Evolutionary conservation across 805 yeast genomes (phyloP), one percentile per base, ranked within the genome.

Genomic region (Hanseniaspora occidentalis): DNA sequence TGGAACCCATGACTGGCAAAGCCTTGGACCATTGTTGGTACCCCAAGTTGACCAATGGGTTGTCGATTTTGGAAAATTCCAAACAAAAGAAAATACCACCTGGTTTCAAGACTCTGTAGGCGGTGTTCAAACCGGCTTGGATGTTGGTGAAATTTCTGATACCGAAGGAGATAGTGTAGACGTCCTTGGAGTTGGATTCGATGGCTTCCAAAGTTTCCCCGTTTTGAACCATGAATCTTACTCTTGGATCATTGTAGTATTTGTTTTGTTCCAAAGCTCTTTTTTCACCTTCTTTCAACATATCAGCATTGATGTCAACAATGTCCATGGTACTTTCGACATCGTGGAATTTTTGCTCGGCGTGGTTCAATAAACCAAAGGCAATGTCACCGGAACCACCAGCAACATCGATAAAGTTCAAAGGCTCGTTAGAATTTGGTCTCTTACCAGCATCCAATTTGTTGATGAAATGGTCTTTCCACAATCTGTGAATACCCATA

Each of bases 321-420:
- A 92, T 75, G 7, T 88, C 84, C 92, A 92, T 92, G 20, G 78
- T 75, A 25, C 85, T 75, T 45, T 69, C 66, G 29, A 61, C 69
- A 62, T 92, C 98, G 43, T 81, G 79, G 56, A 77, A 84, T 46
- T 77, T 74, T 31, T 67, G 62, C 47, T 79, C 77, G 8, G 97
- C 97, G 61, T 92, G 95, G 53, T 86, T 95, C 46, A 92, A 67
- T 47, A 92, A 70, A 2, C 98, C 94, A 62, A 85, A 85, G 1
- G 98, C 98, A 61, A 92, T 89, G 56, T 92, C 98, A 36, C 98
- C 98, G 9, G 97, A 85, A 19, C 98, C 98, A 44, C 98, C 98
- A 21, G 98, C 98, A 43, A 92, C 97, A 61, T 92, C 98, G 47
- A 92, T 70, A 54, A 92, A 89, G 43, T 78, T 75, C 51, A 92